These are phyloP conservation scores for Pachyrhizus erosus DNA, from an alignment of 306 rosid genomes.

Conservation along the genomic window DNA sequence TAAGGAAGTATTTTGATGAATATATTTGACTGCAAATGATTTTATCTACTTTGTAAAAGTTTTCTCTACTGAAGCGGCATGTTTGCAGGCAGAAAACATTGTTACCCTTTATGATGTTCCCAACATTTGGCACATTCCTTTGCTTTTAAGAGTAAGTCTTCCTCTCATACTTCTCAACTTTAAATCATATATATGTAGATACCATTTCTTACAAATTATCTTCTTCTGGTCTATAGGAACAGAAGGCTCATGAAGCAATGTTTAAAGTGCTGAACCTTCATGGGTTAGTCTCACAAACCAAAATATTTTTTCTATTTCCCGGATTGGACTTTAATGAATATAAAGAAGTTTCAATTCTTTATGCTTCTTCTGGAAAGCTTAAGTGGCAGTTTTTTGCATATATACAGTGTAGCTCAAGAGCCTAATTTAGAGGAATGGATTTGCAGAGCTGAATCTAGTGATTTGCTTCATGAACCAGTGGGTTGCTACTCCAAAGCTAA, in stretches of 20 bases:
- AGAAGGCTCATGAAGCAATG: slow-evolving; percentile 85
- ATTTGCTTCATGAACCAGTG: slow-evolving; percentile 70
- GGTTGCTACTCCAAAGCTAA: slow-evolving; percentile 39
- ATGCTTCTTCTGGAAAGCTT: slow-evolving; percentile 31
- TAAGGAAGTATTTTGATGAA: slow-evolving; percentile 29
- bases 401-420: slow-evolving; percentile 61
- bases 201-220: slow-evolving; percentile 50
- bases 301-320: not conserved
- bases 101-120: slow-evolving; percentile 92
- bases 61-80: slow-evolving; percentile 36
- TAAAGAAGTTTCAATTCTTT: slow-evolving; percentile 10
- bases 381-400: slow-evolving; percentile 8
- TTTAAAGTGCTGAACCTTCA: slow-evolving; percentile 68
- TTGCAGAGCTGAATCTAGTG: slow-evolving; percentile 63
- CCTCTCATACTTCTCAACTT: slow-evolving; percentile 29
- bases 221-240: slow-evolving; percentile 61
- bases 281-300: slow-evolving; percentile 59
- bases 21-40: slow-evolving; percentile 5
- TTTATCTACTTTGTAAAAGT: slow-evolving; percentile 39
- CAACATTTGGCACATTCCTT: slow-evolving; percentile 97
- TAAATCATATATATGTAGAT: slow-evolving; percentile 30
- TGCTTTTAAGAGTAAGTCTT: slow-evolving; percentile 80
- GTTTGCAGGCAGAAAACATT: slow-evolving; percentile 78
- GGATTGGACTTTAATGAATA: not conserved
- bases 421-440: slow-evolving; percentile 77